These are phyloP conservation scores for Phalaenopsis hybrid DNA, from an alignment of 116 monocot species.

Conservation along the genomic window DNA sequence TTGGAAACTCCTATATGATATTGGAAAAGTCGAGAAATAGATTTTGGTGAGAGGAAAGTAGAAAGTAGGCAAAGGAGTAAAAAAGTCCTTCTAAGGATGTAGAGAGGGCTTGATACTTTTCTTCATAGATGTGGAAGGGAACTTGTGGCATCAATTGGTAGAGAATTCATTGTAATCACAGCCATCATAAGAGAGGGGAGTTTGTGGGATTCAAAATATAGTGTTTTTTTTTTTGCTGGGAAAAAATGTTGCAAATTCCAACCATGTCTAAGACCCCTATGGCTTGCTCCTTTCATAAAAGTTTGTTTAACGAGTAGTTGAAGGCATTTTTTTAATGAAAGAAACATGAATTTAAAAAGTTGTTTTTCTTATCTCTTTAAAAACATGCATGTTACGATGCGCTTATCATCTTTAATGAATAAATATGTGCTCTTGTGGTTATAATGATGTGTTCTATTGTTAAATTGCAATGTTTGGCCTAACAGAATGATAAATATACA, in stretches of 20 bases:
- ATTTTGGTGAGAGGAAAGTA: background rate
- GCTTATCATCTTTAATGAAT: too few species aligned
- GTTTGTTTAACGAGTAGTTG: background rate
- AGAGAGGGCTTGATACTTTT: background rate
- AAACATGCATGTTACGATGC: too few species aligned
- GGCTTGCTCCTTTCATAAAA: background rate
- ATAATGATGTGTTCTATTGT: too few species aligned
- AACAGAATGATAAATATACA: too few species aligned
- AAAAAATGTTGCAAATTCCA: background rate
- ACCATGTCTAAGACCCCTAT: background rate
- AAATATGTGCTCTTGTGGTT: too few species aligned
- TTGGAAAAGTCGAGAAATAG: background rate
- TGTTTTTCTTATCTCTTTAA: background rate
- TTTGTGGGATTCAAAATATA: too few species aligned
- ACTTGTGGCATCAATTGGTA: background rate
- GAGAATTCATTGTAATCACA: background rate
- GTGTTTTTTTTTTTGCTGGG: background rate
- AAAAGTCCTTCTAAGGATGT: background rate
- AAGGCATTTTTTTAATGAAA: background rate
- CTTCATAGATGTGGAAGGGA: background rate
- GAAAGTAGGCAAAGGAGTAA: background rate
- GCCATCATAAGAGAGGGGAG: too few species aligned
- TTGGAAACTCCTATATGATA: background rate
- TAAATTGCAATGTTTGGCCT: too few species aligned
- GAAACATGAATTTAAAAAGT: background rate